Evolutionary conservation across 768 basidiomycete genomes (phyloP).

Genomic region (Leccinum subtestaceum): DNA sequence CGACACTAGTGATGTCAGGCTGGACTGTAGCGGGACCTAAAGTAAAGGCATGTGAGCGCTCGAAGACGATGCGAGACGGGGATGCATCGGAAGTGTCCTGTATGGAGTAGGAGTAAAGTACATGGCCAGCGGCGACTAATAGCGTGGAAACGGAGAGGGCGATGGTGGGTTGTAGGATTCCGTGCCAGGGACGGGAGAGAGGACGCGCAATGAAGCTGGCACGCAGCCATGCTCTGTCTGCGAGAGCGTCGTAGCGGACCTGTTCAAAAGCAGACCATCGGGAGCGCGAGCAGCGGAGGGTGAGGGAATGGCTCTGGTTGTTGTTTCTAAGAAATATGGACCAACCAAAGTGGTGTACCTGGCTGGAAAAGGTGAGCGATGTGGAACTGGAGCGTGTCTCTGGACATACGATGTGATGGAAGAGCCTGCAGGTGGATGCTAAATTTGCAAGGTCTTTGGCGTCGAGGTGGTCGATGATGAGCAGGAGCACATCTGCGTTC

Average conservation of each 20-base stretch:
- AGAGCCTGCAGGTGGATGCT: constrained; percentile 27
- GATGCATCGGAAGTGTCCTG: constrained; percentile 26
- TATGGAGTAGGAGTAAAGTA: constrained; percentile 58
- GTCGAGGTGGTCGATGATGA: constrained; percentile 47
- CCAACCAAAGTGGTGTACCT: constrained; percentile 64
- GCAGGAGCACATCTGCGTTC: constrained; percentile 33
- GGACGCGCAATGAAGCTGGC: constrained; percentile 60
- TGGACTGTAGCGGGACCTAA: constrained; percentile 28
- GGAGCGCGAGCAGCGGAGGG: constrained; percentile 42
- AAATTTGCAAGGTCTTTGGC: constrained; percentile 40
- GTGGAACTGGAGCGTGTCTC: neutral
- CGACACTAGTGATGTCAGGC: constrained; percentile 54
- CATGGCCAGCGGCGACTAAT: constrained; percentile 57
- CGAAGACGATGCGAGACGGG: constrained; percentile 48
- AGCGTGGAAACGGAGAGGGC: constrained; percentile 55
- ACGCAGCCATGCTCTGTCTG: constrained; percentile 53
- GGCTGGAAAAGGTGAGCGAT: neutral
- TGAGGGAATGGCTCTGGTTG: constrained; percentile 49
- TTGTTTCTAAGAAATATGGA: constrained; percentile 46
- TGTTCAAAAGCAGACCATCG: constrained; percentile 44
- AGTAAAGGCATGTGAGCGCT: constrained; percentile 43
- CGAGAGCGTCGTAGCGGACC: constrained; percentile 49
- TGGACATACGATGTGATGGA: constrained; percentile 40
- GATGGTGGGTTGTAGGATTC: constrained; percentile 54
- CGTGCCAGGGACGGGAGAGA: constrained; percentile 55